phyloP scores from a whole-genome alignment of 257 asterid species.

The Leonotis leonurus region DNA sequence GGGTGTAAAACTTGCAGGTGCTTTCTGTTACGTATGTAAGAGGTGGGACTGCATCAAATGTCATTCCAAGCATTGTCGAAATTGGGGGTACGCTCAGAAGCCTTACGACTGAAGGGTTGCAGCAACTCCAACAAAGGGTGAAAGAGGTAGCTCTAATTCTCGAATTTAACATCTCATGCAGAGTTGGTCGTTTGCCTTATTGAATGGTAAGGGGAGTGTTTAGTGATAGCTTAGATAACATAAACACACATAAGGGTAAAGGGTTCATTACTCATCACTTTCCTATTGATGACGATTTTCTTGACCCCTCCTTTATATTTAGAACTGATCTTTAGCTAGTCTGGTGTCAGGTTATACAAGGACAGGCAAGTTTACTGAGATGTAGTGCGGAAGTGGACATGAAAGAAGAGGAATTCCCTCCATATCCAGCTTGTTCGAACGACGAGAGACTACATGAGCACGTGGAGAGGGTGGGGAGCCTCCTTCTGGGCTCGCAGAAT shows the following conservation, averaged over 20 bases:
- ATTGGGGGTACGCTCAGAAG: constrained; percentile 82
- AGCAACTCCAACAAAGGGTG: constrained; percentile 57
- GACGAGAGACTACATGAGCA: constrained; percentile 48
- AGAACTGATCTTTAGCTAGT: neutral
- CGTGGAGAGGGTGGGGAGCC: constrained; percentile 50
- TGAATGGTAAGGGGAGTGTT: neutral
- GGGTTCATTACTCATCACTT: neutral
- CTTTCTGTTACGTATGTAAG: constrained; percentile 70
- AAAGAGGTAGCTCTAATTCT: constrained; percentile 50
- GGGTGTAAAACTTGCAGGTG: constrained; percentile 70
- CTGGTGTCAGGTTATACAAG: constrained; percentile 52
- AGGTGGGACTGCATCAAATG: constrained; percentile 59
- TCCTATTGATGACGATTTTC: neutral
- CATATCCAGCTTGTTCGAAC: constrained; percentile 64
- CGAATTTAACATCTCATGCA: neutral
- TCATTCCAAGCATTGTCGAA: constrained; percentile 55
- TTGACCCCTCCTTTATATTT: neutral
- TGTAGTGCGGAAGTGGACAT: constrained; percentile 50
- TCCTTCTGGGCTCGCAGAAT: constrained; percentile 47
- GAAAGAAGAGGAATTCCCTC: constrained; percentile 43
- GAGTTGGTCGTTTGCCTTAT: neutral
- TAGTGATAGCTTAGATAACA: too few relatives aligned
- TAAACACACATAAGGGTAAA: too few relatives aligned
- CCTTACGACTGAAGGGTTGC: constrained; percentile 70
- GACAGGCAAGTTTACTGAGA: constrained; percentile 56